Evolutionary conservation across 495 filamentous ascomycete genomes (phyloP).

Genomic region (Neurospora sp.): DNA sequence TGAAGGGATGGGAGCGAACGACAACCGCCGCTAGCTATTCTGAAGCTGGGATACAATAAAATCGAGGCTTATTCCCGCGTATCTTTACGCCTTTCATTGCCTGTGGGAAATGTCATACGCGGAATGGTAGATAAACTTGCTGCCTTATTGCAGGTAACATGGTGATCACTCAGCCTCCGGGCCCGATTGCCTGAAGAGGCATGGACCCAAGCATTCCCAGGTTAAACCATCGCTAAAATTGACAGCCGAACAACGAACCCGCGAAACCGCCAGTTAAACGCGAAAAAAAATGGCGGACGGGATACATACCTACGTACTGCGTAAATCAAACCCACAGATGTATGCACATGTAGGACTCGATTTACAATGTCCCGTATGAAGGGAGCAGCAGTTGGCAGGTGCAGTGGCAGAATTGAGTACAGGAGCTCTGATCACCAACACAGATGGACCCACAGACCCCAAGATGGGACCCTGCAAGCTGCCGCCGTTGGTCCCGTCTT

Average conservation of each 20-base stretch:
- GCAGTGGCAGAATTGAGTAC: not conserved
- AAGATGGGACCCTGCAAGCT: not conserved
- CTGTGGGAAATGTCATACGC: not conserved
- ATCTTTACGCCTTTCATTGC: not conserved
- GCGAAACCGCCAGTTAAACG: not conserved
- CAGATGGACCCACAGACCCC: not conserved
- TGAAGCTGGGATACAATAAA: not conserved
- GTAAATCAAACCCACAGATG: not conserved
- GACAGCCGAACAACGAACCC: not conserved
- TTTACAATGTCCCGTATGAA: not conserved
- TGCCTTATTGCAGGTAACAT: not conserved
- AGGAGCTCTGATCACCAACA: not conserved
- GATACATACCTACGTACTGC: not conserved
- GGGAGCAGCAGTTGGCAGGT: not conserved
- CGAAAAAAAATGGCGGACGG: not conserved
- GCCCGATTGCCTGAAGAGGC: not conserved
- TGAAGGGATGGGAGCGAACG: not conserved
- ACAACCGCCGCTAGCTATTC: not conserved
- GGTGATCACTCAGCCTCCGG: not conserved
- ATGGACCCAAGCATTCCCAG: not conserved
- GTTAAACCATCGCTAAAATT: not conserved
- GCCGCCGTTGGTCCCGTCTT: not conserved
- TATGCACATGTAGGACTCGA: not conserved
- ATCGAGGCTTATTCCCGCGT: not conserved
- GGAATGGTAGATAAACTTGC: not conserved